A percentile compares a stretch with the other conserved stretches of the same genome.
These are phyloP conservation scores for Beauveria bassiana DNA, from an alignment of 2,329 filamentous ascomycete genomes.

Conservation along the genomic window DNA sequence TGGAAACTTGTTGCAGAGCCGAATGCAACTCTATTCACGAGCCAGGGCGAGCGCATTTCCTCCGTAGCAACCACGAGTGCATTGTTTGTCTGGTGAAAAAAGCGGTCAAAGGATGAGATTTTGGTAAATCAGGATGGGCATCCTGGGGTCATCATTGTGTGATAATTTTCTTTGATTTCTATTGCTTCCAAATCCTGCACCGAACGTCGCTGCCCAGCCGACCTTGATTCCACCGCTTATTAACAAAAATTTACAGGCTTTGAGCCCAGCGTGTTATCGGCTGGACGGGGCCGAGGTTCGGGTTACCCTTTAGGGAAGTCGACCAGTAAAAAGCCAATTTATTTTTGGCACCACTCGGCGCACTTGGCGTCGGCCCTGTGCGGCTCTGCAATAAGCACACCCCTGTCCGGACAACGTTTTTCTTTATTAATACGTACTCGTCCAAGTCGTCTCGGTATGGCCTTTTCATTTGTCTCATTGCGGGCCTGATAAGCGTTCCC, in stretches of 20 bases:
- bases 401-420: neutral
- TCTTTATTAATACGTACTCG: neutral
- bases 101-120: too few relatives aligned
- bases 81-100: too few relatives aligned
- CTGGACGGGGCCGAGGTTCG: neutral
- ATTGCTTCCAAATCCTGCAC: too few relatives aligned
- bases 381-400: neutral
- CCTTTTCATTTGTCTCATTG: neutral
- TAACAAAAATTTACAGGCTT: too few relatives aligned
- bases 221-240: too few relatives aligned
- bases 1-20: neutral
- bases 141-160: too few relatives aligned
- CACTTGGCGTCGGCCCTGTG: neutral
- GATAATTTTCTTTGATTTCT: too few relatives aligned
- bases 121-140: too few relatives aligned
- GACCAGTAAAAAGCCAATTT: neutral
- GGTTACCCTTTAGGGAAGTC: constrained; percentile 1
- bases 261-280: neutral
- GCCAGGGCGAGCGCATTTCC: too few relatives aligned
- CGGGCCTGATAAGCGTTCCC: too few relatives aligned
- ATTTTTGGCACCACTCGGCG: neutral
- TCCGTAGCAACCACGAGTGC: too few relatives aligned
- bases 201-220: too few relatives aligned
- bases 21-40: neutral
- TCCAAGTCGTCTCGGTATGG: neutral